Evolutionary conservation across 192 early-diverging fungal species (phyloP), one percentile per base, ranked within the genome.

Genomic region (Backusella macrospora): DNA sequence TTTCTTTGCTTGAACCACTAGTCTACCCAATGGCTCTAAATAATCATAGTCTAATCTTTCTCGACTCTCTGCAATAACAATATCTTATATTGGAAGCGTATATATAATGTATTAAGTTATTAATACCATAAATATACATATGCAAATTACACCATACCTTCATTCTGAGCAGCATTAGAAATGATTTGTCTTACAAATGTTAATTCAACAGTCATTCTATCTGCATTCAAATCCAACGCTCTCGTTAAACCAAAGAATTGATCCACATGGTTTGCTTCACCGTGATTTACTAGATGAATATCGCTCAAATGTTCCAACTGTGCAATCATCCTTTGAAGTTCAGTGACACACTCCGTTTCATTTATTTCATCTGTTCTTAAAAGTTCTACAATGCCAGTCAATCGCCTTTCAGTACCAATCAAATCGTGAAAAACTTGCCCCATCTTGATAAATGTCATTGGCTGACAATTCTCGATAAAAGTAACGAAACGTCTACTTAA

Each of bases 291-390:
- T 37, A 94, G 78, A 59, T 91, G 90, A 3, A 85, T 75, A 7
- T 93, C 92, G 15, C 87, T 83, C 21, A 95, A 73, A 26, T 88
- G 87, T 44, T 88, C 85, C 34, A 95, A 68, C 62, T 94, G 92
- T 1, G 88, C 74, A 14, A 91, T 87, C 38, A 89, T 84, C 72
- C 91, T 83, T 44, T 91, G 88, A 64, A 95, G 49, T 68, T 94
- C 93, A 21, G 82, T 79, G 59, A 95, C 74, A 40, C 87, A 84
- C n/a, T 89, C 89, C 3, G 82, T 70, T 26, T 92, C 90, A 44
- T 88, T 86, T 48, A 93, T 76, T 67, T 94, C 94, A 65, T 96
- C 93, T 63, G 87, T 89, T 70, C 93, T 91, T 70, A 97, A 62
- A 14, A 90, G 75, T 44, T 93, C 92, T 7, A 97, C 83, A 69